These are phyloP conservation scores for Alectoria sarmentosa DNA, from an alignment of 495 filamentous ascomycete species.

Conservation along the genomic window DNA sequence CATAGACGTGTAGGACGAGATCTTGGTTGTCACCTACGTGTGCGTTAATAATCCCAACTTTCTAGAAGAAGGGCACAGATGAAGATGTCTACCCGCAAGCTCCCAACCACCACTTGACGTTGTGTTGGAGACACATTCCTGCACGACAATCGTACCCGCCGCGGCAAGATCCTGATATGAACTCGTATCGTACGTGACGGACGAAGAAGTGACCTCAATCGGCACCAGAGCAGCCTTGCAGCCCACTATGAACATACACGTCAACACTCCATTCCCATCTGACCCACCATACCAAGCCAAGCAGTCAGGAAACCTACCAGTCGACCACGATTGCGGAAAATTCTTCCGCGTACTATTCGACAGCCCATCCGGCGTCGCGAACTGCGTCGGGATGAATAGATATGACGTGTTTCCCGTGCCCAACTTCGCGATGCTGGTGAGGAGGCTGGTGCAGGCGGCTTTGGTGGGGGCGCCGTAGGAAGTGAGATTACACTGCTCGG, in stretches of 20 bases:
- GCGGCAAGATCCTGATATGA: neutral
- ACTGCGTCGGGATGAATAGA: neutral
- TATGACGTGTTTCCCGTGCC: neutral
- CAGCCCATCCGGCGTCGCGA: neutral
- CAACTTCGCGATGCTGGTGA: neutral
- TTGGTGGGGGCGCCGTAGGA: neutral
- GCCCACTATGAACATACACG: neutral
- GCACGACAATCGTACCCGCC: neutral
- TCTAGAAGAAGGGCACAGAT: neutral
- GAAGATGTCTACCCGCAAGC: neutral
- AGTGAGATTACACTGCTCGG: neutral
- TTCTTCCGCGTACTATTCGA: neutral
- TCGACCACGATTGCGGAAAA: neutral
- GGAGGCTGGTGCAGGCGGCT: neutral
- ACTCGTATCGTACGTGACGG: neutral
- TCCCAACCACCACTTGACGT: neutral
- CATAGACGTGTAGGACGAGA: neutral
- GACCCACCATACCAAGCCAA: too few relatives aligned
- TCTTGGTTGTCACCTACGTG: neutral
- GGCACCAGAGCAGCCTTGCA: slow-evolving; percentile 1
- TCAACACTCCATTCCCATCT: neutral
- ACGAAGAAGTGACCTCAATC: neutral
- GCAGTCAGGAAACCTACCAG: neutral
- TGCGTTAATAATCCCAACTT: neutral
- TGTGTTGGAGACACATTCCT: neutral